Base-by-base conservation (phyloP, 352 stramenopile species). In the Globisporangium nagaii region DNA sequence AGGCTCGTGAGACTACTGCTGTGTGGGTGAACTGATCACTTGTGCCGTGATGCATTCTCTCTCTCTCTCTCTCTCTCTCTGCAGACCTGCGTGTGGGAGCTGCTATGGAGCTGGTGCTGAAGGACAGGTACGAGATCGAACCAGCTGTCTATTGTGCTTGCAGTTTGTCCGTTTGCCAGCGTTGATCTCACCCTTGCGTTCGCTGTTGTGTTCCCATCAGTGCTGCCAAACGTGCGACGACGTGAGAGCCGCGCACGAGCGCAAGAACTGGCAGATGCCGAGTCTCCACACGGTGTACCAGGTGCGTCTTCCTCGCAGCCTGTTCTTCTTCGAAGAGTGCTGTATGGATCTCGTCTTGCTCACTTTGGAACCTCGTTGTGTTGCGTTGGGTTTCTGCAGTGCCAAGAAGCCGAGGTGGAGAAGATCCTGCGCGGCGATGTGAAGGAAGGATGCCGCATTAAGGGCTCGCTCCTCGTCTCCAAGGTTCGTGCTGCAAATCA, bases 401-500 rank as follows among this genome's bases (percentile, higher is more conserved):
- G 84, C 32, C 82, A 91, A 71, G 76, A 89, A 57, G 56, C 63
- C 8, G 79, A 89, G 60, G 75, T 93, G 22, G 84, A 93, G 58
- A 81, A 78, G 53, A 75, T 91, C 17, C 58, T 93, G 34, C 79
- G 79, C 30, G 78, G 84, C 22, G 71, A 88, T 44, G 66, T 92
- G 50, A 75, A 79, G 22, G 79, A 94, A 70, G 84, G 84, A 24
- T 94, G 84, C 50, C 74, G 75, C 19, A 86, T 94, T 51, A 77
- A 78, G 48, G 84, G 84, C 39, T 76, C 79, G 19, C 60, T 94
- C 10, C 53, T 81, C 17, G 80, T 94, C 20, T 77, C 76, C 42
- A 94, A 94, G 79, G 84, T 90, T 24, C 5, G 39, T 15, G 1
- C 8, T 47, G 15, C 13, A 17, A 17, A 31, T 7, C 12, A 15